Evolutionary conservation across 768 basidiomycete genomes (phyloP), one percentile per base, ranked within the genome.

Genomic region (Podaxis sp.): DNA sequence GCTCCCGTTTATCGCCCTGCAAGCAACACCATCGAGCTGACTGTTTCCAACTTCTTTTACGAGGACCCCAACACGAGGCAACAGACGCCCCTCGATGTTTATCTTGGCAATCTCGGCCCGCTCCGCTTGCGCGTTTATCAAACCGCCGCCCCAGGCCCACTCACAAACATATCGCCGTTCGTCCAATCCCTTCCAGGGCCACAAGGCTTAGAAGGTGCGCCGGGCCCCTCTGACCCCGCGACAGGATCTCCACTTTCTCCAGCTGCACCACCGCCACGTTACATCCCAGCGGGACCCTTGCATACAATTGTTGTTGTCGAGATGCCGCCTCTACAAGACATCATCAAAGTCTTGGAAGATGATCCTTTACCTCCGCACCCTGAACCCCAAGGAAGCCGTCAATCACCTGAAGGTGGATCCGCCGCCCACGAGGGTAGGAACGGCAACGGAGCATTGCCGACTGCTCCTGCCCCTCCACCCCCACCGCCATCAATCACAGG

Each of bases 21-120:
- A 43, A 83, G 83, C 64, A 89, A 94, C 73, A 86, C 86, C 0
- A 79, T 97, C 63, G 91, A 95, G 69, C 74, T 97, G 64, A 90
- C 90, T 0, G 88, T 95, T 12, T 91, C 93, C 57, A 91, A 94
- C 72, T 95, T 94, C 77, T 94, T 91, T 72, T 93, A 90, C 68
- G 82, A 88, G 57, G 83, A 94, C 66, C 86, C 86, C 25, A 85
- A 85, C 69, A 84, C 85, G 8, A 78, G 79, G 55, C 74, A 77
- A 33, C 87, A 87, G 59, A 82, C 81, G n/a, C 86, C 94, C 1
- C 81, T 96, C 47, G 89, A 94, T 66, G 87, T 96, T 19, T 96
- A 94, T 76, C 83, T 97, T 7, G 94, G 95, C 29, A 91, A 90
- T 65, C 80, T 96, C 19, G 95, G 95, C 7, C 95, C 95, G 13